phyloP scores from a whole-genome alignment of 192 early-diverging fungal genomes.

The Podila verticillata region DNA sequence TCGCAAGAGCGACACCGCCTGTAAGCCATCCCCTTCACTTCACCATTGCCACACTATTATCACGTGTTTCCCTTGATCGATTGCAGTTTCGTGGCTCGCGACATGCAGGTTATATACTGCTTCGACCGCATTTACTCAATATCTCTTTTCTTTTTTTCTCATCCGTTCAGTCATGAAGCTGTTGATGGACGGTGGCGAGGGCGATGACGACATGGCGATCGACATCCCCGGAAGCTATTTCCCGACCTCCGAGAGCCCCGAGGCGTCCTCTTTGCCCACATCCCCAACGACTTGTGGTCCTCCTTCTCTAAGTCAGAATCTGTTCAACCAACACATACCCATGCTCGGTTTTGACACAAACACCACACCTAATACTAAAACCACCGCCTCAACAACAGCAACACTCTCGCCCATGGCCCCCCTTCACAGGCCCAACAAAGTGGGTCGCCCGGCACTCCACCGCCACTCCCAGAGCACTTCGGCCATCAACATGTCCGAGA shows the following conservation, averaged over 20 bases:
- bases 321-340: conserved; percentile 18
- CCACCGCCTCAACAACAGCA: background rate
- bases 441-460: conserved; percentile 4
- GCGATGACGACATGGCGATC: conserved; percentile 55
- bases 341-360: background rate
- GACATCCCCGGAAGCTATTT: conserved; percentile 26
- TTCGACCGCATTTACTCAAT: no score
- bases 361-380: background rate
- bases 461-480: conserved; percentile 42
- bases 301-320: background rate
- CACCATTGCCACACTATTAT: background rate
- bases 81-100: background rate
- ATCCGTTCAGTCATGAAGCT: conserved; percentile 57
- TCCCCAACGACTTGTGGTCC: conserved; percentile 1
- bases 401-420: background rate
- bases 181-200: conserved; percentile 60
- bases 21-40: conserved; percentile 35
- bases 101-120: no score
- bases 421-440: background rate
- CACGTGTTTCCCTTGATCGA: background rate
- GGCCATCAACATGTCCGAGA: conserved; percentile 31
- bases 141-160: conserved; percentile 4
- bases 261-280: conserved; percentile 19
- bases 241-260: conserved; percentile 31
- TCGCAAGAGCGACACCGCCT: conserved; percentile 63